phyloP scores from a whole-genome alignment of 139 green algal species.

The Zygnema cylindricum region DNA sequence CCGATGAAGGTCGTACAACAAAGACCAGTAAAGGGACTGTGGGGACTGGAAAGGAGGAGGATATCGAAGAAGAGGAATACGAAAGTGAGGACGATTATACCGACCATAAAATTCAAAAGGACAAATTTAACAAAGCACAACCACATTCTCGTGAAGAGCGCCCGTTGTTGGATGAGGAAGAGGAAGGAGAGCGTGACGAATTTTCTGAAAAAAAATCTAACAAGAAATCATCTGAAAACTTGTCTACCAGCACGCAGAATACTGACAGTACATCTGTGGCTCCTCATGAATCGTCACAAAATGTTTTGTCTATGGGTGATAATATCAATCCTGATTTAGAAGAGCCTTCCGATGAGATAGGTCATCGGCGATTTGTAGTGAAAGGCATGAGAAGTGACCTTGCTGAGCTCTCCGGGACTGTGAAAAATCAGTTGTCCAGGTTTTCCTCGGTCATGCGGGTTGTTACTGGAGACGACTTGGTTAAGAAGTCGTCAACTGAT shows the following conservation, averaged over 20 bases:
- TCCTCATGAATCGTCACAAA: background rate
- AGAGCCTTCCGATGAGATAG: background rate
- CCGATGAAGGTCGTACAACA: background rate
- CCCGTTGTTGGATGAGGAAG: background rate
- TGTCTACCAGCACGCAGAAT: no score
- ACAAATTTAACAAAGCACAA: background rate
- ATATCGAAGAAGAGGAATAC: slow-evolving; percentile 7
- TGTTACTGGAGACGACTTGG: slow-evolving; percentile 52
- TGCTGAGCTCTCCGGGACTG: slow-evolving; percentile 37
- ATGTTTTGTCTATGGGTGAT: background rate
- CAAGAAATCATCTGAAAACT: no score
- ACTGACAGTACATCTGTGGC: background rate
- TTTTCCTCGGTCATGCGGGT: slow-evolving; percentile 54
- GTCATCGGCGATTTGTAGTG: background rate
- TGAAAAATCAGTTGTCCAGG: slow-evolving; percentile 38
- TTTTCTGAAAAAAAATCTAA: background rate
- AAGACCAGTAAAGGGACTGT: background rate
- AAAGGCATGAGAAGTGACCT: slow-evolving; percentile 43
- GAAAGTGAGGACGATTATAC: background rate
- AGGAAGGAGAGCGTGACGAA: background rate
- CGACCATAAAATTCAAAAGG: background rate
- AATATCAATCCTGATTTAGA: background rate
- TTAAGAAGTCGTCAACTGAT: background rate
- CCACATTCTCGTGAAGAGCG: background rate
- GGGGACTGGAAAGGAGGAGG: background rate